Conservation (phyloP, 805 yeast genomes). For the Candida easanensis region DNA sequence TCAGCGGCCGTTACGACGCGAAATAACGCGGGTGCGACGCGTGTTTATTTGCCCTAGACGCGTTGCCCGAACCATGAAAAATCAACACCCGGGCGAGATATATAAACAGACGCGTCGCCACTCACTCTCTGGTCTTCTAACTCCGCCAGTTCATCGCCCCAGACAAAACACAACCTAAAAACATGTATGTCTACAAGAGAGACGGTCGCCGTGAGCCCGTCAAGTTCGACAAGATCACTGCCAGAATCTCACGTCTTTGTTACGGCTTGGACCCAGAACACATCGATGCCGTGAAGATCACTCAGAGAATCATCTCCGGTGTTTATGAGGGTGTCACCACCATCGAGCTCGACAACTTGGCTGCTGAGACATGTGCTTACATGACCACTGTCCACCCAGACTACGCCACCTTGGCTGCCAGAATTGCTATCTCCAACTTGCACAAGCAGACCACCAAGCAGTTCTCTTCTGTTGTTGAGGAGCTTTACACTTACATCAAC, state of each 20-base stretch:
- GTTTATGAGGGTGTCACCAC: conserved; percentile 98
- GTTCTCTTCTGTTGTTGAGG: conserved; percentile 72
- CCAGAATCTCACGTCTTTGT: conserved; percentile 88
- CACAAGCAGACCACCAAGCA: conserved; percentile 90
- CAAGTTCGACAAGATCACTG: conserved; percentile 94
- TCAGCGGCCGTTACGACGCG: conserved; percentile 2
- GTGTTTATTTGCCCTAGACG: too few species aligned
- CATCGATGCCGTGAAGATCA: conserved; percentile 93
- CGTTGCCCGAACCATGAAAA: conserved; percentile 5
- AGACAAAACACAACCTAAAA: not conserved
- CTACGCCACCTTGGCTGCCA: conserved; percentile 90
- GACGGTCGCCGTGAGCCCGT: conserved; percentile 95
- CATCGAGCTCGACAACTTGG: conserved; percentile 31
- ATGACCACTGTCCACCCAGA: conserved; percentile 98
- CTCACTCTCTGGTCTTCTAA: not conserved
- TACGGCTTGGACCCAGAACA: conserved; percentile 90
- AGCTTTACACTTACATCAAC: conserved; percentile 73
- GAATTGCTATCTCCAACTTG: conserved; percentile 90
- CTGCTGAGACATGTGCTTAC: conserved; percentile 93
- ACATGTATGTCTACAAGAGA: conserved; percentile 84
- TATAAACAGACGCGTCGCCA: conserved; percentile 15
- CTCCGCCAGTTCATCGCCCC: not conserved
- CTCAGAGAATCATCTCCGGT: conserved; percentile 93
- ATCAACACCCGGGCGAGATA: conserved; percentile 4
- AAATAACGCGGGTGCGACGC: conserved; percentile 15